Conservation (phyloP, 805 yeast species). For the Metschnikowia shivogae region DNA sequence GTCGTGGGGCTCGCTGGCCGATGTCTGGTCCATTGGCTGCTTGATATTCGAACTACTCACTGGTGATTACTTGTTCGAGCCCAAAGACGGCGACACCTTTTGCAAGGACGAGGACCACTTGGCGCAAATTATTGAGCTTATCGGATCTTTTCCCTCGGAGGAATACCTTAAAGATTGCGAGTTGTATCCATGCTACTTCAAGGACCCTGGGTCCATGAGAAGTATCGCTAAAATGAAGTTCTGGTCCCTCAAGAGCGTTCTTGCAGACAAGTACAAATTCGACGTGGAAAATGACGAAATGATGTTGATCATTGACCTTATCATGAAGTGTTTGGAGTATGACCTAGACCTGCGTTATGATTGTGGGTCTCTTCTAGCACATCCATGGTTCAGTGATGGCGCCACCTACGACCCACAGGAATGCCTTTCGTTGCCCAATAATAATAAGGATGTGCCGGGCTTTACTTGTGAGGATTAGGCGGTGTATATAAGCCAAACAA, state of each 20-base stretch:
- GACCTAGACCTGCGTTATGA: conserved; percentile 50
- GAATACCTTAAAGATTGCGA: conserved; percentile 58
- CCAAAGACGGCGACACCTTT: conserved; percentile 71
- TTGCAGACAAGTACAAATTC: conserved; percentile 80
- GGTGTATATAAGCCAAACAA: neutral
- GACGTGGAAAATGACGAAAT: conserved; percentile 30
- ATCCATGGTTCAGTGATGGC: conserved; percentile 43
- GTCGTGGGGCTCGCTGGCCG: conserved; percentile 90
- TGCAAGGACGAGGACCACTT: conserved; percentile 92
- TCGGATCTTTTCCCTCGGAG: conserved; percentile 64
- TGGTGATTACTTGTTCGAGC: conserved; percentile 93
- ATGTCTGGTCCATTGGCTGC: conserved; percentile 96
- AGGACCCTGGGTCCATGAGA: conserved; percentile 64
- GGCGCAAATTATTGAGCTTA: conserved; percentile 86
- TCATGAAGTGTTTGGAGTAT: conserved; percentile 47
- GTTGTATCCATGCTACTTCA: conserved; percentile 55
- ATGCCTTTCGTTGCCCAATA: conserved; percentile 22
- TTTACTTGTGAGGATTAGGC: conserved; percentile 22
- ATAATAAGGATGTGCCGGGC: conserved; percentile 28
- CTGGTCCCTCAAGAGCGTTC: conserved; percentile 82
- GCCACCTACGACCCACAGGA: conserved; percentile 14
- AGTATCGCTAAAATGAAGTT: conserved; percentile 79
- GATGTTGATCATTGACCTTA: conserved; percentile 41
- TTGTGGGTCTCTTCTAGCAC: conserved; percentile 50
- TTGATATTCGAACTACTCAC: conserved; percentile 85